Evolutionary conservation across 176 grass and related monocot species (phyloP).

Genomic region (Dactylis glomerata): DNA sequence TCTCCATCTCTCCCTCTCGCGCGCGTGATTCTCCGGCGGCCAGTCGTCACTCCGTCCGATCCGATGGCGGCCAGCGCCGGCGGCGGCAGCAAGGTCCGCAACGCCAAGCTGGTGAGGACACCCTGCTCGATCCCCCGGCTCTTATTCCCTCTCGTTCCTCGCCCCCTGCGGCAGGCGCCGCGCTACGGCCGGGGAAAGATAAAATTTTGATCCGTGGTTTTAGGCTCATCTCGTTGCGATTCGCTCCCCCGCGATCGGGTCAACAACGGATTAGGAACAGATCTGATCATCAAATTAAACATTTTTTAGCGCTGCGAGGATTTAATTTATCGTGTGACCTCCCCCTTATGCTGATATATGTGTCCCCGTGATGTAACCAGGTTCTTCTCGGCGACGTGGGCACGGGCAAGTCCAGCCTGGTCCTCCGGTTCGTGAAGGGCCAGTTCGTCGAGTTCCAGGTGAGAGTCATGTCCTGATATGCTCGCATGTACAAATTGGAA

Average conservation of each 20-base stretch:
- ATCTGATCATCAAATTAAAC: neutral
- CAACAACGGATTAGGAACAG: neutral
- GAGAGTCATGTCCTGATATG: neutral
- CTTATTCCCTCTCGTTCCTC: neutral
- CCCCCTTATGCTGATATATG: neutral
- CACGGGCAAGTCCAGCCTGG: conserved; percentile 88
- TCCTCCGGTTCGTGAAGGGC: conserved; percentile 94
- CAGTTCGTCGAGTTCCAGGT: conserved; percentile 99
- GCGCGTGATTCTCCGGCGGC: neutral
- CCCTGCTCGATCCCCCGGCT: neutral
- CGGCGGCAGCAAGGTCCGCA: conserved; percentile 54
- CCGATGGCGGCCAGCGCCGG: conserved; percentile 41
- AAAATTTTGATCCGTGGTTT: neutral
- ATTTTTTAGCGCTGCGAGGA: neutral
- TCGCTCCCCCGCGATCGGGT: no score
- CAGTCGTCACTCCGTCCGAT: conserved; percentile 8
- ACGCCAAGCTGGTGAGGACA: conserved; percentile 67
- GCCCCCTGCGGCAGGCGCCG: no score
- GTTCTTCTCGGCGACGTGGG: conserved; percentile 95
- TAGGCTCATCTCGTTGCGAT: neutral
- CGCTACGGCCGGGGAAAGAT: no score
- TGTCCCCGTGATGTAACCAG: conserved; percentile 14
- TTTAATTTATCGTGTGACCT: neutral
- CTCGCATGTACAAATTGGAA: neutral
- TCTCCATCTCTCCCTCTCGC: neutral